phyloP scores from a whole-genome alignment of 129 eudicot species.

The Centaurea solstitialis region DNA sequence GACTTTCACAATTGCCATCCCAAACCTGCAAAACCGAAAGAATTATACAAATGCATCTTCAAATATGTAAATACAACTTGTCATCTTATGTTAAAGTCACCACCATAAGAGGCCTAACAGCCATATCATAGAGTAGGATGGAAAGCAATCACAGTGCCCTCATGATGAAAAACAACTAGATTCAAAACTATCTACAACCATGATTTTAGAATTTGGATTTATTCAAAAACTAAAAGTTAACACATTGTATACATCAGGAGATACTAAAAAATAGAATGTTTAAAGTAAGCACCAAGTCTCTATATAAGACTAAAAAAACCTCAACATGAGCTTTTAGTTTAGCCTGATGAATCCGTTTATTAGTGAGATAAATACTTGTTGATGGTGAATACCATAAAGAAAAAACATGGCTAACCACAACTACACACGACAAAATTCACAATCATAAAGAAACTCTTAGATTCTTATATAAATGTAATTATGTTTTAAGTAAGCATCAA shows the following conservation, averaged over 20 bases:
- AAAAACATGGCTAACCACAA: too few relatives aligned
- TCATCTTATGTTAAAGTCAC: slow-evolving; percentile 75
- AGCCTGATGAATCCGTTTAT: too few relatives aligned
- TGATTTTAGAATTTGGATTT: background rate
- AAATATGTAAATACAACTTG: background rate
- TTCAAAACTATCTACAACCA: slow-evolving; percentile 68
- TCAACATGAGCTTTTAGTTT: too few relatives aligned
- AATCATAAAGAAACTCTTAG: background rate
- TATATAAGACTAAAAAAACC: too few relatives aligned
- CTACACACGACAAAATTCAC: too few relatives aligned
- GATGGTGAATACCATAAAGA: too few relatives aligned
- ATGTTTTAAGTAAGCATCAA: slow-evolving; percentile 92
- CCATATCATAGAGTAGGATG: slow-evolving; percentile 74
- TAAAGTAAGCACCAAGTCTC: too few relatives aligned
- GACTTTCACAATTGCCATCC: slow-evolving; percentile 45
- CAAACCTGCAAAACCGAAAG: slow-evolving; percentile 59
- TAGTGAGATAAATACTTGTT: too few relatives aligned
- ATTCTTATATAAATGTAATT: slow-evolving; percentile 32
- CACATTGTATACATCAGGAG: background rate
- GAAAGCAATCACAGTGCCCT: slow-evolving; percentile 81
- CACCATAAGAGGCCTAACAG: slow-evolving; percentile 84
- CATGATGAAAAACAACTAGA: slow-evolving; percentile 72
- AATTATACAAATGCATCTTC: slow-evolving; percentile 11
- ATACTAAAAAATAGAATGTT: background rate
- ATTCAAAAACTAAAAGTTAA: background rate